Percentiles rank a stretch among this genome's conserved stretches.
Conservation (phyloP, 306 rosid genomes). For the Gleditsia sinensis region DNA sequence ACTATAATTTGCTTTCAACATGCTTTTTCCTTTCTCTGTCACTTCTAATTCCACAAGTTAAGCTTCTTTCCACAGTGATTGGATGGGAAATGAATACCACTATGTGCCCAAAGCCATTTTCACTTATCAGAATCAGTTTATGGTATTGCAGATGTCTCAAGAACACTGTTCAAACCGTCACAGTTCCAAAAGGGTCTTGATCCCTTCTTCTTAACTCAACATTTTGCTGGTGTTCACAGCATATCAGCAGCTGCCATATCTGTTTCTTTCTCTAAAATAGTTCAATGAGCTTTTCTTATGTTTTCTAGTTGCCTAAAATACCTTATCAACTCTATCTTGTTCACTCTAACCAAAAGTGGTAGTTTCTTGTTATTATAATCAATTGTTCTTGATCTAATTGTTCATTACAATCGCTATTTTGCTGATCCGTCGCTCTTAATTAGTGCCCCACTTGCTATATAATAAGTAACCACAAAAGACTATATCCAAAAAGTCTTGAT, state of each 20-base stretch:
- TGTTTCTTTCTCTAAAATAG: slow-evolving; percentile 21
- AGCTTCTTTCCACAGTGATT: slow-evolving; percentile 40
- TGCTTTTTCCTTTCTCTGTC: slow-evolving; percentile 37
- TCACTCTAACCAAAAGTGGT: slow-evolving; percentile 40
- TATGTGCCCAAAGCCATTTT: too few relatives aligned
- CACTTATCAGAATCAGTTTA: slow-evolving; percentile 39
- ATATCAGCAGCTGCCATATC: slow-evolving; percentile 33
- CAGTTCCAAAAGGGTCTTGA: slow-evolving; percentile 38
- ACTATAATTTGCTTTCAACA: not conserved
- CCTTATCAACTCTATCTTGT: slow-evolving; percentile 35
- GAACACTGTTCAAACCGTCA: slow-evolving; percentile 37
- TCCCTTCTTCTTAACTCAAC: not conserved
- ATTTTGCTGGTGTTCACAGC: slow-evolving; percentile 18
- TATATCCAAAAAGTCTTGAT: slow-evolving; percentile 50
- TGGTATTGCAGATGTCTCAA: slow-evolving; percentile 41
- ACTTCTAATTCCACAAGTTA: slow-evolving; percentile 25
- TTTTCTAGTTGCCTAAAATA: slow-evolving; percentile 34
- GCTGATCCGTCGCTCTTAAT: slow-evolving; percentile 30
- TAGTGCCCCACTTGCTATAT: slow-evolving; percentile 48
- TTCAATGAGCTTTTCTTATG: slow-evolving; percentile 7
- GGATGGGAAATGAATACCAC: slow-evolving; percentile 52
- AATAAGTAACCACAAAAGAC: slow-evolving; percentile 38
- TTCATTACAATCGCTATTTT: slow-evolving; percentile 23
- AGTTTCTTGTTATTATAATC: slow-evolving; percentile 20
- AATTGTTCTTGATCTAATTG: slow-evolving; percentile 20